Evolutionary conservation across 2,329 filamentous ascomycete species (phyloP).

Genomic region (Metarhizium sp.): DNA sequence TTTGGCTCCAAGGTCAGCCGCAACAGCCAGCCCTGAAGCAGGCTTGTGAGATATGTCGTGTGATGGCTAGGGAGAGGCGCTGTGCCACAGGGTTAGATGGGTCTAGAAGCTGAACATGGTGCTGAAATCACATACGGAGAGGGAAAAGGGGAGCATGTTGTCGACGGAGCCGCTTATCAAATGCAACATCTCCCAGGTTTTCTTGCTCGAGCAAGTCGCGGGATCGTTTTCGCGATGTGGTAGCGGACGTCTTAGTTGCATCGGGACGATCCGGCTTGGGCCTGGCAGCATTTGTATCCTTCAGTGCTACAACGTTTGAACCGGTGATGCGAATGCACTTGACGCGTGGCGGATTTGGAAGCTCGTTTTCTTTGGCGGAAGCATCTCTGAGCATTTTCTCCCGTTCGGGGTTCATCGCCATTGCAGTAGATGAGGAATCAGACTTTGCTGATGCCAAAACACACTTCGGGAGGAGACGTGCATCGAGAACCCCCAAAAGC

Average conservation of each 20-base stretch:
- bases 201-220: background rate
- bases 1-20: constrained; percentile 6
- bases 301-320: constrained; percentile 4
- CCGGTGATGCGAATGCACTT: constrained; percentile 1
- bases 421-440: background rate
- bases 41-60: constrained; percentile 7
- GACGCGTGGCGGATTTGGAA: background rate
- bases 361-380: constrained; percentile 2
- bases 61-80: constrained; percentile 6
- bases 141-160: background rate
- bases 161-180: background rate
- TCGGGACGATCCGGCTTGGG: background rate
- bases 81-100: background rate
- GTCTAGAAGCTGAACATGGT: background rate
- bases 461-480: no score
- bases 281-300: background rate
- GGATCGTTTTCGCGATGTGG: background rate
- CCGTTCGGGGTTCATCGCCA: constrained; percentile 18
- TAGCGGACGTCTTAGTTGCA: background rate
- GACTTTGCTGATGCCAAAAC: no score
- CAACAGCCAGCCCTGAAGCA: constrained; percentile 9
- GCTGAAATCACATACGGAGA: background rate
- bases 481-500: no score
- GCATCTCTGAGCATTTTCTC: constrained; percentile 13
- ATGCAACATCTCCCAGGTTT: background rate